Evolutionary conservation across 2,329 filamentous ascomycete species (phyloP).

Genomic region (Alternaria arborescens): DNA sequence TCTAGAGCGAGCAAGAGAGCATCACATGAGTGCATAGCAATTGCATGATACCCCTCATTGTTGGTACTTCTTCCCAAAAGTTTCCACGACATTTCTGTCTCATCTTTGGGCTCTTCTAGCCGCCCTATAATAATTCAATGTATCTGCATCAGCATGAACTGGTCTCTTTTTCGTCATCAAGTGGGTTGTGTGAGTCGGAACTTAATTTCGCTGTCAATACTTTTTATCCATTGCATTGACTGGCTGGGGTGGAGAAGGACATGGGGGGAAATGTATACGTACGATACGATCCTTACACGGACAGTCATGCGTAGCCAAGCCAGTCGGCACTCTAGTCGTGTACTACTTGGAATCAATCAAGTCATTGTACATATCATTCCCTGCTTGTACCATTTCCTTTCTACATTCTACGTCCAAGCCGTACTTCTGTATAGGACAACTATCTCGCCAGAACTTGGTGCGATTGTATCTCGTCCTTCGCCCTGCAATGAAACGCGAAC

Average conservation of each 20-base stretch:
- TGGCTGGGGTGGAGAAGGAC: slow-evolving; percentile 5
- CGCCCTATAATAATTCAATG: slow-evolving; percentile 25
- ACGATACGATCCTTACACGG: background rate
- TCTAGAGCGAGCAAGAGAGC: slow-evolving; percentile 27
- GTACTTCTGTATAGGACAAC: background rate
- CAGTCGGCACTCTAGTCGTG: slow-evolving; percentile 1
- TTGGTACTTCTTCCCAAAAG: slow-evolving; percentile 14
- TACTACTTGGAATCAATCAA: background rate
- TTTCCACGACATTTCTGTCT: slow-evolving; percentile 23
- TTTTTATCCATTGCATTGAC: slow-evolving; percentile 32
- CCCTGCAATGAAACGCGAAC: background rate
- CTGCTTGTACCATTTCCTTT: background rate
- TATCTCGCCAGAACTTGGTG: background rate
- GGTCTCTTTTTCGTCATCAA: slow-evolving; percentile 17
- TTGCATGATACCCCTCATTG: slow-evolving; percentile 37
- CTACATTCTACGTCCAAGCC: background rate
- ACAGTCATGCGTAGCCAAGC: background rate
- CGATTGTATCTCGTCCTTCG: background rate
- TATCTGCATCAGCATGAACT: slow-evolving; percentile 28
- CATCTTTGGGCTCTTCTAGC: slow-evolving; percentile 14
- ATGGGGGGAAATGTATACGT: background rate
- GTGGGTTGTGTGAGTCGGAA: slow-evolving; percentile 15
- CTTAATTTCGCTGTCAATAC: slow-evolving; percentile 40
- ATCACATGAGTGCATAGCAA: slow-evolving; percentile 18
- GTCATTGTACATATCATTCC: background rate